Base-by-base conservation (phyloP, 805 yeast genomes). In the Sugiyamaella marilandica region DNA sequence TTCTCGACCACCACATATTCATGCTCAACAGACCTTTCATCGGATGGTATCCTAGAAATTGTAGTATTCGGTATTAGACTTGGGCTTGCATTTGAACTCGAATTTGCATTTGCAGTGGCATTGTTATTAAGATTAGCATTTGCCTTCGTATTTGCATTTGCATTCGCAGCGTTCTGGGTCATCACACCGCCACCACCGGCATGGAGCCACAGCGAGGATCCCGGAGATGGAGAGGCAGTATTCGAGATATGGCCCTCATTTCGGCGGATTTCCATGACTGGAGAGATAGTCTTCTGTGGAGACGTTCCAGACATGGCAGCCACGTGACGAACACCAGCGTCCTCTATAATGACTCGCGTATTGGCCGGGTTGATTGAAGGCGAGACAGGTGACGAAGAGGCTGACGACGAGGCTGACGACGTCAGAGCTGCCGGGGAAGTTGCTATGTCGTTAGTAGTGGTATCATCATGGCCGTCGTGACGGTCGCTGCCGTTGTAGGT, bases 1-100 rank as follows among this genome's bases (percentile, higher is more conserved):
- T 92, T 94, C 67, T 92, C 98, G 29, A 92, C 91, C 37, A 92
- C 95, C 33, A 92, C 98, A 62, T 92, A 92, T 63, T 90, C 97
- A 59, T 81, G 83, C 61, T 89, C 96, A n/a, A 34, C 49, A 31
- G 47, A 45, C 11, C 24, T 45, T 4, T 45, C 47, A 10, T 24
- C 47, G n/a, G 47, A 45, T 2, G 19, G 35, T 3, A 16, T 21
- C 29, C 13, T 29, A 18, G 26, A 9, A n/a, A 16, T 26, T 8
- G 24, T 16, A 14, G 48, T 29, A 18, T n/a, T 32, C 11, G 46
- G 35, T 7, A 10, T 37, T 10, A 36, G 7, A n/a, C 11, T 18
- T 8, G 41, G 14, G 13, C 18, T 24, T 10, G 9, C 31, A 13
- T 14, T 33, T 16, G 14, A 31, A 11, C 24, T 18, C 14, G 16